Evolutionary conservation across 2,329 filamentous ascomycete genomes (phyloP), one percentile per base, ranked within the genome.

Genomic region (Venturia nashicola): DNA sequence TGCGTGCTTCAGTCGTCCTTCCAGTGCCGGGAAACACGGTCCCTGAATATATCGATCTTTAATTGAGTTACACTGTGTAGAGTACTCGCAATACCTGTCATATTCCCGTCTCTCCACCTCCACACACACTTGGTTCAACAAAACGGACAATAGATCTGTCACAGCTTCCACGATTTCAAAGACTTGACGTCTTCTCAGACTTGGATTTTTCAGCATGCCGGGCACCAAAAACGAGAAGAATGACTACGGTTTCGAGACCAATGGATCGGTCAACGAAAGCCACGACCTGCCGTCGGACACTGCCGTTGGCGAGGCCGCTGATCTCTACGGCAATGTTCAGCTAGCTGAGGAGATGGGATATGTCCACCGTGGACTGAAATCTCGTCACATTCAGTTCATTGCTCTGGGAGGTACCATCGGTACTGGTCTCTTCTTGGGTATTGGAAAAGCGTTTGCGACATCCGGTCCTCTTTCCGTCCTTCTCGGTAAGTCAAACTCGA

Each of bases 371-470:
- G 79, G 78, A 60, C 72, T 80, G 64, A 80, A 81, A 70, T 80
- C 79, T 44, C 77, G 81, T 67, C 82, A 84, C 70, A 57, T 57
- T n/a, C 51, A 57, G 32, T 57, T 57, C 18, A 57, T 57, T 14
- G 51, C 51, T 57, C 16, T 57, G 9, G 51, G 82, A 63, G 82
- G 82, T 65, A 82, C 74, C 46, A 80, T 82, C 63, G 80, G 80
- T 51, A 82, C 80, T 39, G 81, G 81, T 70, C 73, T 83, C 4
- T 83, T 82, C 69, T 77, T 83, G 60, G 78, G 79, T 42, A 77
- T 77, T 48, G 80, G 80, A 34, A 69, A 72, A 61, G 77, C 79
- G 2, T 74, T 82, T 61, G 74, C 76, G 11, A 77, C 72, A 6
- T 78, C 77, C 68, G 81, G 81, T 23, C 81, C 80, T 44, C 73